Base-by-base conservation (phyloP, 1,284 basidiomycete genomes). In the Heterobasidion occidentale region DNA sequence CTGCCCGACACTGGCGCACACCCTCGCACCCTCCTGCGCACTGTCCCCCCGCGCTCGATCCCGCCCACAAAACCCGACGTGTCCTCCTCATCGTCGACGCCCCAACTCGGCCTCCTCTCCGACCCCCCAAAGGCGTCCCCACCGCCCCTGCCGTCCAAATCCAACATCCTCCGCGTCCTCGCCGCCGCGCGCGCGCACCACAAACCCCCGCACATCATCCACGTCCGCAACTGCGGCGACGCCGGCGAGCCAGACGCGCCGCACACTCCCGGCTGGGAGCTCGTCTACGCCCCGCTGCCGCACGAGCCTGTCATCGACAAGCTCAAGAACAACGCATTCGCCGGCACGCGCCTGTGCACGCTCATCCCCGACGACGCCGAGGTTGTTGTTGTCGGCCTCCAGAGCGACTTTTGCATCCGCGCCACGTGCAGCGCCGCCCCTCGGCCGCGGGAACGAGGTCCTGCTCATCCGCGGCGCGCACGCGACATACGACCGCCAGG, bases 321-420 rank as follows among this genome's bases (percentile, higher is more conserved):
- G 71, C 70, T 70, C 59, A 86, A 85, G 70, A 85, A 83, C 71
- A 87, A 86, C 64, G 84, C 84, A 20, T 88, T 87, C 61, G 71
- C 76, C 0, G 81, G 79, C 35, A 86, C 84, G 36, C 59, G 56
- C 9, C 72, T 88, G 11, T 75, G 66, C 7, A 72, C 76, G 7
- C 65, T 81, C 47, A 70, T 88, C 48, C 71, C 76, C 0, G 56
- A 63, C 5, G 74, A 79, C 38, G 81, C 81, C 9, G 79, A 84
- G 71, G 72, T 87, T 56, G 74, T 87, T 58, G 75, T 87, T 53
- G 78, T 79, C n/a, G 85, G 85, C 6, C 75, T 84, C 64, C 79
- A 83, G 67, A 84, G 79, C 62, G 84, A 87, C 69, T 84, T 79
- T 59, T 79, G 80, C 56, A 74, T 88, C 27, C 74, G 82, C 49